phyloP scores from a whole-genome alignment of 2,329 filamentous ascomycete species.

The Penicillium sp. region DNA sequence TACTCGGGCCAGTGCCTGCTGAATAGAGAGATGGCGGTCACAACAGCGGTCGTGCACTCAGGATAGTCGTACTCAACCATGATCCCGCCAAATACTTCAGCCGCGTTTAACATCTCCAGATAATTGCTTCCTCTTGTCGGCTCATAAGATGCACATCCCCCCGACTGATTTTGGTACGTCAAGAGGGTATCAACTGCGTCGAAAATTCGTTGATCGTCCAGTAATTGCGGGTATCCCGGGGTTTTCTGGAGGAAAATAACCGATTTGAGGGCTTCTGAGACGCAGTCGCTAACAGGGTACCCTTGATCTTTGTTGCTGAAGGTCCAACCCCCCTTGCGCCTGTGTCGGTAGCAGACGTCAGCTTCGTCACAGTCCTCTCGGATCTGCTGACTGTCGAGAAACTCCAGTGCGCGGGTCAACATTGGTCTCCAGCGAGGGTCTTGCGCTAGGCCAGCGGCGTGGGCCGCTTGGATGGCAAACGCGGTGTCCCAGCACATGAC shows the following conservation, averaged over 20 bases:
- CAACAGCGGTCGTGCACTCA: conserved; percentile 93
- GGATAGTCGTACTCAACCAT: conserved; percentile 99
- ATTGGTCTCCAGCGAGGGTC: conserved; percentile 80
- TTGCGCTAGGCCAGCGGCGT: conserved; percentile 77
- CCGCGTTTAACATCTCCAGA: conserved; percentile 87
- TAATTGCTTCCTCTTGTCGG: conserved; percentile 75
- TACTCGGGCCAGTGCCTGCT: conserved; percentile 81
- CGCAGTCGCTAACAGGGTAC: conserved; percentile 94
- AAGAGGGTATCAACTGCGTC: conserved; percentile 90
- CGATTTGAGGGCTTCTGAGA: conserved; percentile 85
- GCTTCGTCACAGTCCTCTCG: conserved; percentile 79
- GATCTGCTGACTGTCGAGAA: conserved; percentile 90
- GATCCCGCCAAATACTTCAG: conserved; percentile 94
- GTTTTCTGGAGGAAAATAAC: conserved; percentile 83
- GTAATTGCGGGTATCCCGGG: conserved; percentile 72
- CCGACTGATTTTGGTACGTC: conserved; percentile 85
- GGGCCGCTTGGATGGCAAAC: conserved; percentile 81
- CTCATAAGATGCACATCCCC: conserved; percentile 93
- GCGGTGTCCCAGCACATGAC: conserved; percentile 97
- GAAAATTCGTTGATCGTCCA: conserved; percentile 80
- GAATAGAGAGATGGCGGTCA: conserved; percentile 86
- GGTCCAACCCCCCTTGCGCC: conserved; percentile 90
- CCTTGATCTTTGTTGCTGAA: conserved; percentile 93
- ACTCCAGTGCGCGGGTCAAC: conserved; percentile 80
- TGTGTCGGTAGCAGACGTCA: conserved; percentile 82